phyloP scores from a whole-genome alignment of 805 yeast genomes.

The Metschnikowia kunwiensis region DNA sequence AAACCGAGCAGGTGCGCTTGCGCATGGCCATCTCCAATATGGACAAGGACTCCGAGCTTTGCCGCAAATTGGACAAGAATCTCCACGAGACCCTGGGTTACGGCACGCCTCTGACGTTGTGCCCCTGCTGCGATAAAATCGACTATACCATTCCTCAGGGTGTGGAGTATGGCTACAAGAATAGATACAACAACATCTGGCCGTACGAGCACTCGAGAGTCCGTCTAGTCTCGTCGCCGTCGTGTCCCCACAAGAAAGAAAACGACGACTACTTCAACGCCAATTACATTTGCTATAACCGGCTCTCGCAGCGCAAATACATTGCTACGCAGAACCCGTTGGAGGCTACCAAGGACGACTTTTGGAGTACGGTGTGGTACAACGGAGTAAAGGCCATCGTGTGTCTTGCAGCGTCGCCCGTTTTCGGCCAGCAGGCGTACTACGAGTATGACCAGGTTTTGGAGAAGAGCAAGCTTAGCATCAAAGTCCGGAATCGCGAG shows the following conservation, averaged over 20 bases:
- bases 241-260: slow-evolving; percentile 13
- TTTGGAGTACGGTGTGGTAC: slow-evolving; percentile 39
- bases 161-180: slow-evolving; percentile 75
- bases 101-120: slow-evolving; percentile 41
- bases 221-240: slow-evolving; percentile 36
- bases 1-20: slow-evolving; percentile 37
- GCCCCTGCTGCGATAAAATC: slow-evolving; percentile 42
- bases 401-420: slow-evolving; percentile 32
- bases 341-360: slow-evolving; percentile 40
- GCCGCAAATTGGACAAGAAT: slow-evolving; percentile 6
- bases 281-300: slow-evolving; percentile 35
- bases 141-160: slow-evolving; percentile 50
- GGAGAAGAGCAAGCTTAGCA: slow-evolving; percentile 14
- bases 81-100: slow-evolving; percentile 19
- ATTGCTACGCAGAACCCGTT: slow-evolving; percentile 48
- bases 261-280: slow-evolving; percentile 43
- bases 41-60: slow-evolving; percentile 11
- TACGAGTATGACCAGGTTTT: slow-evolving; percentile 21
- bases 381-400: slow-evolving; percentile 35
- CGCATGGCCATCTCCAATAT: slow-evolving; percentile 28
- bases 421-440: slow-evolving; percentile 17
- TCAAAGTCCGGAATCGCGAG: slow-evolving; percentile 12
- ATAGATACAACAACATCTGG: slow-evolving; percentile 84
- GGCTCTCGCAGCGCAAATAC: slow-evolving; percentile 27
- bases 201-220: slow-evolving; percentile 88